phyloP scores from a whole-genome alignment of 371 early-diverging fungal species.

The Apophysomyces variabilis region DNA sequence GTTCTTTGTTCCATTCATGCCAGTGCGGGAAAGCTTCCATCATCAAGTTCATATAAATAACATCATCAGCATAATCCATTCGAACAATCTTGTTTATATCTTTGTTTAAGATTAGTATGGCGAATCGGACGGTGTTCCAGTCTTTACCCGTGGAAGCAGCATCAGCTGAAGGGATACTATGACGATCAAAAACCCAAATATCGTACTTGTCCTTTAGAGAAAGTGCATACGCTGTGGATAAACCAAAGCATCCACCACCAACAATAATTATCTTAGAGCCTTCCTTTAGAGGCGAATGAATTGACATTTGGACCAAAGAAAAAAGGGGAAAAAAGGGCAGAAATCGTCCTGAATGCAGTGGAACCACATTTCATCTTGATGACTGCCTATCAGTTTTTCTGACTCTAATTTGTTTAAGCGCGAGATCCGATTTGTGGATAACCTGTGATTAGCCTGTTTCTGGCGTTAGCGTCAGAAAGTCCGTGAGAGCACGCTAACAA shows the following conservation, averaged over 20 bases:
- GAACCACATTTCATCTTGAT: neutral
- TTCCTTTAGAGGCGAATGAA: neutral
- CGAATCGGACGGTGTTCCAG: neutral
- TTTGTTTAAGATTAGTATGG: conserved; percentile 6
- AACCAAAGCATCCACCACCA: conserved; percentile 59
- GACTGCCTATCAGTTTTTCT: neutral
- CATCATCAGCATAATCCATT: conserved; percentile 51
- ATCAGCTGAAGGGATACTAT: conserved; percentile 46
- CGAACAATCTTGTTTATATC: conserved; percentile 61
- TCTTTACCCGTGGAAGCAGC: conserved; percentile 47
- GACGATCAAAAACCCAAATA: conserved; percentile 50
- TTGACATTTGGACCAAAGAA: neutral
- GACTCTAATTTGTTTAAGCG: too few relatives aligned
- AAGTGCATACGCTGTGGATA: conserved; percentile 54
- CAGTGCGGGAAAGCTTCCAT: conserved; percentile 49
- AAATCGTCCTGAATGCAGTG: neutral
- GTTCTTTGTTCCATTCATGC: conserved; percentile 59
- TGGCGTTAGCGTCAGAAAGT: too few relatives aligned
- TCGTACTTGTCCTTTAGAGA: conserved; percentile 32
- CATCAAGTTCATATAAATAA: conserved; percentile 42
- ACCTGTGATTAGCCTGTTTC: too few relatives aligned
- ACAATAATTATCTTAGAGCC: conserved; percentile 53
- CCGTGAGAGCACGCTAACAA: too few relatives aligned
- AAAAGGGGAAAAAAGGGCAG: neutral
- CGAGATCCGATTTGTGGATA: too few relatives aligned